Base-by-base conservation (phyloP, 805 yeast genomes). In the Danielozyma ontarioensis region DNA sequence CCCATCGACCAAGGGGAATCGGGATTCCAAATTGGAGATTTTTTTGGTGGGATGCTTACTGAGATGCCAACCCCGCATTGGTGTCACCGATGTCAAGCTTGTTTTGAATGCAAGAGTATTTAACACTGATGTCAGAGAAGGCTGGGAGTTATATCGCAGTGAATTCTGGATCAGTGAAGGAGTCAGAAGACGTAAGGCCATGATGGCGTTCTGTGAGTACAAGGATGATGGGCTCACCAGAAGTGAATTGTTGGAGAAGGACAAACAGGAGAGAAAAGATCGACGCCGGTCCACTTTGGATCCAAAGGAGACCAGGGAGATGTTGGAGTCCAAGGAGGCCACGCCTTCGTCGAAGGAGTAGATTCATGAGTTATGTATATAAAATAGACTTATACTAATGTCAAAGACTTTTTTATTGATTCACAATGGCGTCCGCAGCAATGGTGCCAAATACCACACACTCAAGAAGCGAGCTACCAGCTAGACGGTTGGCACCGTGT, bases 141-240 rank as follows among this genome's bases (percentile, higher is more conserved):
- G 87, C 7, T 90, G 98, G 97, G 98, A 90, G 50, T 57, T 87
- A 26, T 90, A 89, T 50, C 62, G 98, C 39, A 85, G 84, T 45
- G 97, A 89, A 54, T 93, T 88, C 53, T 93, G 97, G 97, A 76
- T 79, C 15, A 72, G 82, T 45, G 96, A 88, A 53, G 84, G 86
- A 1, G 74, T 77, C 2, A 70, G 87, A 44, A 64, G 88, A 41
- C 45, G 72, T 14, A 55, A 59, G 21, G 49, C 50, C 24, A 44
- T 65, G 43, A 42, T 66, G 40, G 53, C 56, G 21, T 66, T 64
- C 34, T 38, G 41, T 16, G 33, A 29, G 21, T 12, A 32, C 27
- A 29, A 15, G 21, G 36, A 30, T 19, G 41, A 30, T 29, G 35
- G 37, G 3, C 37, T 45, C 17, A 52, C 58, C 32, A 52, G 56